phyloP scores from a whole-genome alignment of 495 filamentous ascomycete species.

The Penicillium cosmopolitanum region DNA sequence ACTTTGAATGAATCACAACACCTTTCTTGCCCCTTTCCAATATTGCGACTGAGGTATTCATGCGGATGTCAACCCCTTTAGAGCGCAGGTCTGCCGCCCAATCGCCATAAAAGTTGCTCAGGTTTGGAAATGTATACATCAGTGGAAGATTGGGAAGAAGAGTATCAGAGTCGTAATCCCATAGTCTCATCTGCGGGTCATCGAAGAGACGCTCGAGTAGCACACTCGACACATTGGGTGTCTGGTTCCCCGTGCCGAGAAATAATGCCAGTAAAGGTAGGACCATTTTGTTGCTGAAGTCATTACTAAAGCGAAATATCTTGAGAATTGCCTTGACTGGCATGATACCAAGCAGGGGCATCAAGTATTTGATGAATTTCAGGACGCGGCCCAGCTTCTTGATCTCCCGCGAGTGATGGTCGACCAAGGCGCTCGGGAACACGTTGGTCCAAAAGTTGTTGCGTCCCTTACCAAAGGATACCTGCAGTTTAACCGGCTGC shows the following conservation, averaged over 20 bases:
- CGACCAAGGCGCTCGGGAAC: slow-evolving; percentile 71
- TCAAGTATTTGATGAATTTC: slow-evolving; percentile 68
- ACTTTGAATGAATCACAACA: slow-evolving; percentile 44
- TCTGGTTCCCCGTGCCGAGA: slow-evolving; percentile 78
- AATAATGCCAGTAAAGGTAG: slow-evolving; percentile 79
- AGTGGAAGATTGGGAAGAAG: slow-evolving; percentile 70
- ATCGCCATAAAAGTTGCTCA: slow-evolving; percentile 69
- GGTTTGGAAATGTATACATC: slow-evolving; percentile 82
- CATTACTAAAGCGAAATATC: slow-evolving; percentile 71
- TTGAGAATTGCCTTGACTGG: slow-evolving; percentile 72
- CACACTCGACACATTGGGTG: slow-evolving; percentile 73
- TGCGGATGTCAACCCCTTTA: slow-evolving; percentile 66
- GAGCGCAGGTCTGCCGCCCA: slow-evolving; percentile 65
- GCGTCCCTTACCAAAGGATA: slow-evolving; percentile 76
- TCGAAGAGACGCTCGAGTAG: slow-evolving; percentile 78
- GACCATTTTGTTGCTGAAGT: slow-evolving; percentile 74
- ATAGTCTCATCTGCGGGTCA: slow-evolving; percentile 73
- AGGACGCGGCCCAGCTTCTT: slow-evolving; percentile 66
- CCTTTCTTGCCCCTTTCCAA: slow-evolving; percentile 59
- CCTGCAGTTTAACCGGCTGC: slow-evolving; percentile 74
- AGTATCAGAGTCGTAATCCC: slow-evolving; percentile 73
- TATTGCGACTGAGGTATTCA: slow-evolving; percentile 65
- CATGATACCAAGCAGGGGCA: slow-evolving; percentile 72
- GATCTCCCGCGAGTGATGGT: slow-evolving; percentile 65
- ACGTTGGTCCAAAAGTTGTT: slow-evolving; percentile 81